Evolutionary conservation across 345 rosid species (phyloP), one percentile per base, ranked within the genome.

Genomic region (Euphorbia pulcherrima): DNA sequence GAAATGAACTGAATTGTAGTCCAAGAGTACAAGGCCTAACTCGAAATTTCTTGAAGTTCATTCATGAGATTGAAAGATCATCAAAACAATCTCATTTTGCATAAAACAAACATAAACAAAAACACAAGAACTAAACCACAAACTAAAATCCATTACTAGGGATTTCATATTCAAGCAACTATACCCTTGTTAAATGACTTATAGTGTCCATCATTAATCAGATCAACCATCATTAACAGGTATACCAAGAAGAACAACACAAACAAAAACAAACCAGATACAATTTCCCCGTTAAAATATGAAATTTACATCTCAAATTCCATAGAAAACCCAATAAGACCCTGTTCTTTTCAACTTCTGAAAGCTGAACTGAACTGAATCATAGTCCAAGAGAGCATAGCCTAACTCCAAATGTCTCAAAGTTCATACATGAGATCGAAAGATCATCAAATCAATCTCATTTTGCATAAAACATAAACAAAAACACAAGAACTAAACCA

Each of bases 61-160:
- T n/a, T 9, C 46, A 53, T 23, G 1, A 29, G 47, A 41, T 6
- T 6, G 47, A 11, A 27, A 4, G 14, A 18, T 13, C 16, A 70
- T 39, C 46, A 20, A 52, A 69, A 64, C 29, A 48, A 69, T 51
- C 62, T 68, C 69, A 67, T 61, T 56, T 41, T 20, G 61, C 52
- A 70, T 40, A 75, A 67, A 52, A 5, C n/a, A n/a, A n/a, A n/a
- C 8, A 29, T 0, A 0, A n/a, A 62, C 27, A 37, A 10, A 21
- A 9, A 39, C 12, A 13, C 1, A 39, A n/a, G 20, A 54, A 67
- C 17, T 47, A 57, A 66, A 52, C n/a, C 35, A 14, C 14, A 50
- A 18, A 60, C 21, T 37, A 62, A 60, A 20, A 60, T 52, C 69
- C 6, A 53, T 12, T 5, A 13, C 67, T 27, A 53, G 39, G 28